Conservation (phyloP, 805 yeast genomes). For the Pichia rugopelliculosa region DNA sequence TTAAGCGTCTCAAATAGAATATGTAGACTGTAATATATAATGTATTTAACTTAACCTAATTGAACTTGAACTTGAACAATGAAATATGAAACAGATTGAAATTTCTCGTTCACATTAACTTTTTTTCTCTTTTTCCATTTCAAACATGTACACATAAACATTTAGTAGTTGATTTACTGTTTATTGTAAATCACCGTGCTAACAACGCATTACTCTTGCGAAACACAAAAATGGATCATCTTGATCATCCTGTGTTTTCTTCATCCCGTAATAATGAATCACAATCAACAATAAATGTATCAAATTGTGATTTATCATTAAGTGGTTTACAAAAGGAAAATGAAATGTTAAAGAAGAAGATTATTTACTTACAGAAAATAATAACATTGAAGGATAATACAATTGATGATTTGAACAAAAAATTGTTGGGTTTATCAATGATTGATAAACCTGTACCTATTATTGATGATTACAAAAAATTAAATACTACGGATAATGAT, state of each 20-base stretch:
- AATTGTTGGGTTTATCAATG: background rate
- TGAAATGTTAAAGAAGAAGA: slow-evolving; percentile 3
- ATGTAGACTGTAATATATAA: background rate
- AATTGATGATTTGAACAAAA: slow-evolving; percentile 8
- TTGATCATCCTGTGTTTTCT: background rate
- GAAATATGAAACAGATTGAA: background rate
- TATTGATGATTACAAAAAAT: background rate
- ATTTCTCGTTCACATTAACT: background rate
- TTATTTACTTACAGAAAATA: slow-evolving; percentile 4
- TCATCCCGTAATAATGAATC: background rate
- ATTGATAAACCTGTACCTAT: background rate
- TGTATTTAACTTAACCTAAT: background rate
- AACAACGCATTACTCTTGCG: background rate
- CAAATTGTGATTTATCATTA: background rate
- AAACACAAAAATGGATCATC: background rate
- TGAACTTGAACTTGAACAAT: too few species aligned
- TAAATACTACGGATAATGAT: background rate
- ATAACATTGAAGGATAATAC: slow-evolving; percentile 10
- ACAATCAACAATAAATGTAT: background rate
- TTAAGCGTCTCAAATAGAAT: slow-evolving; percentile 5
- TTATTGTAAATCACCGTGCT: background rate
- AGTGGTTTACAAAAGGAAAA: slow-evolving; percentile 8
- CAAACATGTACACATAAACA: background rate
- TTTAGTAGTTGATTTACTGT: background rate
- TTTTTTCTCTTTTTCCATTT: background rate